These are phyloP conservation scores for Ustilago curta DNA, from an alignment of 1,284 basidiomycete genomes.

Conservation along the genomic window DNA sequence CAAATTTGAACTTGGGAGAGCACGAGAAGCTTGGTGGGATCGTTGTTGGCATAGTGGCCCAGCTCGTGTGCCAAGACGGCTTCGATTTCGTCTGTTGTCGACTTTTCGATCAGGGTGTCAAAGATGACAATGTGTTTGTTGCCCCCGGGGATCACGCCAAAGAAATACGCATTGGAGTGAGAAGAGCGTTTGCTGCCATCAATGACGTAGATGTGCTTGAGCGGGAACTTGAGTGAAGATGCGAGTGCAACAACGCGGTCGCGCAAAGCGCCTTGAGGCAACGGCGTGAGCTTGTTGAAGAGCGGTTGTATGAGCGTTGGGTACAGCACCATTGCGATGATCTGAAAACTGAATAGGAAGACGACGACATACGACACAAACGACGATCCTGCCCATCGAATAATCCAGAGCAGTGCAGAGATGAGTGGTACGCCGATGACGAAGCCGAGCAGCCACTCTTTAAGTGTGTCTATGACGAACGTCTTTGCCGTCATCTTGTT, in stretches of 20 bases:
- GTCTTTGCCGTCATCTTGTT: constrained; percentile 87
- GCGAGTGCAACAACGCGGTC: constrained; percentile 65
- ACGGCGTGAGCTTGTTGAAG: constrained; percentile 94
- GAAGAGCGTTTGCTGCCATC: constrained; percentile 94
- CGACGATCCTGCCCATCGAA: constrained; percentile 83
- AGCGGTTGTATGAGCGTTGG: constrained; percentile 88
- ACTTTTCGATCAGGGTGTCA: constrained; percentile 93
- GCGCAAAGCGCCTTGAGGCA: constrained; percentile 71
- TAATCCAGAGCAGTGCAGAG: constrained; percentile 85
- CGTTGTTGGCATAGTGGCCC: constrained; percentile 75
- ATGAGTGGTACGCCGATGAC: constrained; percentile 88
- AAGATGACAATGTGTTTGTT: constrained; percentile 82
- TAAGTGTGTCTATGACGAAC: constrained; percentile 79
- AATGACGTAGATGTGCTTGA: constrained; percentile 95
- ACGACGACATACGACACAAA: constrained; percentile 66
- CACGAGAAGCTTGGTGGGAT: constrained; percentile 87
- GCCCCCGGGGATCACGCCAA: constrained; percentile 65
- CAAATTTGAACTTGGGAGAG: constrained; percentile 89
- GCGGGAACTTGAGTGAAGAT: constrained; percentile 82
- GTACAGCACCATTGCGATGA: constrained; percentile 72
- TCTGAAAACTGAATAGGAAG: constrained; percentile 76
- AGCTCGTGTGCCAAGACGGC: constrained; percentile 81
- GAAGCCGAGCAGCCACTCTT: constrained; percentile 80
- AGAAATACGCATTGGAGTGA: constrained; percentile 84
- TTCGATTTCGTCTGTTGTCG: constrained; percentile 76